These are phyloP conservation scores for Fraxinus excelsior DNA, from an alignment of 257 asterid genomes.

Conservation along the genomic window DNA sequence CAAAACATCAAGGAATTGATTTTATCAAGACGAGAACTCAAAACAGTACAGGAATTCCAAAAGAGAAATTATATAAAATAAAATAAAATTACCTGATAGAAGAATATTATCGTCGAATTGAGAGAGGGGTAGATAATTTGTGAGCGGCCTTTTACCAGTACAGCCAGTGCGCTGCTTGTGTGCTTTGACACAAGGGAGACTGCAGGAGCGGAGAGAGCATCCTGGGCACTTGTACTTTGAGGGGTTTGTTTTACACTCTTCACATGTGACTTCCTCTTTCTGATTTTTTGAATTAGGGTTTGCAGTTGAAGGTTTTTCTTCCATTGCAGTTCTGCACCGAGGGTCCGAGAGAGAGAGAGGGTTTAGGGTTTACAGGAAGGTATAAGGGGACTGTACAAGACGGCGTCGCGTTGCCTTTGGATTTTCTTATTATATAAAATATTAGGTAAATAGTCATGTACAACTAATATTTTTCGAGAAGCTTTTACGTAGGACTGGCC, in stretches of 20 bases:
- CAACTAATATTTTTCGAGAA: too few species aligned
- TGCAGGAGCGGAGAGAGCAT: slow-evolving; percentile 79
- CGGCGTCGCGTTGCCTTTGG: too few species aligned
- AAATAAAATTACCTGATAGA: slow-evolving; percentile 54
- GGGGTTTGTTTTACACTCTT: slow-evolving; percentile 66
- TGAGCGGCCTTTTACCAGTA: slow-evolving; percentile 64
- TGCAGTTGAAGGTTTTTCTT: slow-evolving; percentile 24
- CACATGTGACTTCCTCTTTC: slow-evolving; percentile 35
- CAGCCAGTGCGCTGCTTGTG: slow-evolving; percentile 82
- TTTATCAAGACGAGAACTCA: not conserved
- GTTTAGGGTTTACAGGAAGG: too few species aligned
- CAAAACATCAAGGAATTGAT: not conserved
- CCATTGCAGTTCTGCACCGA: slow-evolving; percentile 32
- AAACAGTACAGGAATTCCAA: not conserved
- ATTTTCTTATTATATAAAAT: too few species aligned
- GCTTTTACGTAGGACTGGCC: too few species aligned
- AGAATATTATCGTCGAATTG: slow-evolving; percentile 71
- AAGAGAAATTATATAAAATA: not conserved
- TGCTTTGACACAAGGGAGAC: slow-evolving; percentile 87
- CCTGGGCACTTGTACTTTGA: slow-evolving; percentile 94
- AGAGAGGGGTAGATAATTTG: slow-evolving; percentile 59
- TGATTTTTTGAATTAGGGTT: slow-evolving; percentile 9
- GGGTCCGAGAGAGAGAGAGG: too few species aligned
- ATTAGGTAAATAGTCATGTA: too few species aligned
- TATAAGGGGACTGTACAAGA: too few species aligned